Conservation (phyloP, 352 stramenopile genomes). For the Phytophthora lateralis region DNA sequence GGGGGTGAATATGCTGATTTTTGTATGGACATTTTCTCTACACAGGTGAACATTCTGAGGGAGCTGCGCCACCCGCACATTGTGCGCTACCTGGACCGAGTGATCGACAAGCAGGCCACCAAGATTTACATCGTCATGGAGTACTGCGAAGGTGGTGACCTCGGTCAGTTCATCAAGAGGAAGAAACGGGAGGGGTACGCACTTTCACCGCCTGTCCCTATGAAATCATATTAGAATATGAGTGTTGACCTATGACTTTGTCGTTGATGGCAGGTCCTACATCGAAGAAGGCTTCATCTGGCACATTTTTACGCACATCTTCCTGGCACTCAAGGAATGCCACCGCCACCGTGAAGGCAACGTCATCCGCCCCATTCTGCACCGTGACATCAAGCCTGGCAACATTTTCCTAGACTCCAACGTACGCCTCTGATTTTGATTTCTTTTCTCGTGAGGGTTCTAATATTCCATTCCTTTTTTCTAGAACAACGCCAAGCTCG, state of each 20-base stretch:
- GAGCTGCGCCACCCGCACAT: conserved; percentile 94
- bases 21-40: neutral
- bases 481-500: conserved; percentile 93
- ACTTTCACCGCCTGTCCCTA: conserved; percentile 1
- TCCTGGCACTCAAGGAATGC: conserved; percentile 91
- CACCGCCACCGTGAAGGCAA: conserved; percentile 89
- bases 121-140: conserved; percentile 97
- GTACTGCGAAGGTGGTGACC: conserved; percentile 91
- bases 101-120: conserved; percentile 92
- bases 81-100: conserved; percentile 93
- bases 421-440: conserved; percentile 40
- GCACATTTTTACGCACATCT: conserved; percentile 93
- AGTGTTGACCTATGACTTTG: conserved; percentile 10
- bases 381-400: conserved; percentile 92
- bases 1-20: neutral
- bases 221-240: conserved; percentile 2
- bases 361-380: conserved; percentile 81
- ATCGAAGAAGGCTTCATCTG: conserved; percentile 95
- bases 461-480: neutral
- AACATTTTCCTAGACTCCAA: conserved; percentile 93
- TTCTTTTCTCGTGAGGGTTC: neutral
- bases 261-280: conserved; percentile 56
- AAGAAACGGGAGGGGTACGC: conserved; percentile 87
- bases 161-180: conserved; percentile 91
- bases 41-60: conserved; percentile 92